Base-by-base conservation (phyloP, 2,329 filamentous ascomycete species). In the Alternaria dauci region DNA sequence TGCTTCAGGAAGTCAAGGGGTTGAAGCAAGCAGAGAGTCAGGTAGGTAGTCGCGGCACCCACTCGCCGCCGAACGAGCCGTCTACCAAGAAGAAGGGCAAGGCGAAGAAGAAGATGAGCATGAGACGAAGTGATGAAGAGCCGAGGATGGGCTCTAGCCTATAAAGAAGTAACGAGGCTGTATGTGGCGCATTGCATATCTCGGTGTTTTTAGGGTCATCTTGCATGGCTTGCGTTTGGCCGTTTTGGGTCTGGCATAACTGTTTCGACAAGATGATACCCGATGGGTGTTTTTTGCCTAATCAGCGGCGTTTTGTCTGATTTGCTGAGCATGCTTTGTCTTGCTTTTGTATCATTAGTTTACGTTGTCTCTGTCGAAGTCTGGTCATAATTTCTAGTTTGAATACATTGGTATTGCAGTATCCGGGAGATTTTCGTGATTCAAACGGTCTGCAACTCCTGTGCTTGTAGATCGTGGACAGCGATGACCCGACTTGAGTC, bases 1-100 rank as follows among this genome's bases (percentile, higher is more conserved):
- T 96, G n/a, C 87, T 93, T 58, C 88, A 87, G 63, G 92, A 95
- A 77, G 89, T 96, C 76, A 88, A 91, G 63, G 87, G 88, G 64
- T 80, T 87, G 75, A 87, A 82, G 78, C 78, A 76, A 64, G 77
- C 72, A 23, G 75, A 72, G 1, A 68, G 71, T 48, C 64, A 71
- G 25, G 58, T 53, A 8, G 67, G 61, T 8, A 74, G 71, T 39
- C 68, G 68, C n/a, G 71, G 73, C 11, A 73, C 70, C 12, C 67
- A 68, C 16, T 73, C 67, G 20, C 71, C 75, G 8, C 70, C 72
- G n/a, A 67, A 65, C 23, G 74, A 75, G 59, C 52, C 54, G 12
- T 11, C 44, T 4, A 69, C 43, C 4, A 73, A 67, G 66, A 74
- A 67, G 52, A 75, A 73, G 54, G 70, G 67, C 2, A 77, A 77